Evolutionary conservation across 2,329 filamentous ascomycete species (phyloP), one percentile per base, ranked within the genome.

Genomic region (Aspergillus cejpii): DNA sequence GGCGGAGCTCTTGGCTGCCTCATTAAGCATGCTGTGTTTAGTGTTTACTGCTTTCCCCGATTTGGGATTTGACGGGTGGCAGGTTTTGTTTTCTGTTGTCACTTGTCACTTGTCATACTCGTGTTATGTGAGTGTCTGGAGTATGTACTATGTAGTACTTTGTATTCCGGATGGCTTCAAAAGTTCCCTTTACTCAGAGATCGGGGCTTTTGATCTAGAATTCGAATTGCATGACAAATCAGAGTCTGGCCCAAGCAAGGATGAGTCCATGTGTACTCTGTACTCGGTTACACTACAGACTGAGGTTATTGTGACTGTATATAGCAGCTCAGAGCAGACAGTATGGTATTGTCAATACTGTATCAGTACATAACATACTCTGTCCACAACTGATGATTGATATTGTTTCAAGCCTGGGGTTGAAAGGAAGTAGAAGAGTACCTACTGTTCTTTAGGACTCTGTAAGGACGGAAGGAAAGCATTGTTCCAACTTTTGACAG

Each of bases 1-100:
- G 53, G 53, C 53, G 38, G 43, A 40, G 21, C 39, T 50, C 53
- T 56, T 55, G 53, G 53, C 53, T 43, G 45, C 47, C 26, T 49
- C 44, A 43, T 38, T 27, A 37, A 46, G 45, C 34, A 24, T 48
- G 45, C 37, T 39, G 42, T 41, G n/a, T n/a, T n/a, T n/a, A n/a
- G n/a, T n/a, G n/a, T n/a, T n/a, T n/a, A n/a, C n/a, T 7, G 41
- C 48, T 43, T 39, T 44, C 36, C 40, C 34, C 33, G 37, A 24
- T 37, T 43, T 28, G 43, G 34, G 26, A 38, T 37, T 12, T 10
- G 15, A 11, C 31, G 5, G 10, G 31, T 34, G 31, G 31, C 17
- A 34, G 17, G 31, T 8, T 5, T 34, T 34, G 15, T 24, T 24
- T 24, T 24, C 23, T 24, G 23, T 4, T 4, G 23, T 8, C 23